phyloP scores from a whole-genome alignment of 306 rosid species.

The Gastrolobium bilobum region DNA sequence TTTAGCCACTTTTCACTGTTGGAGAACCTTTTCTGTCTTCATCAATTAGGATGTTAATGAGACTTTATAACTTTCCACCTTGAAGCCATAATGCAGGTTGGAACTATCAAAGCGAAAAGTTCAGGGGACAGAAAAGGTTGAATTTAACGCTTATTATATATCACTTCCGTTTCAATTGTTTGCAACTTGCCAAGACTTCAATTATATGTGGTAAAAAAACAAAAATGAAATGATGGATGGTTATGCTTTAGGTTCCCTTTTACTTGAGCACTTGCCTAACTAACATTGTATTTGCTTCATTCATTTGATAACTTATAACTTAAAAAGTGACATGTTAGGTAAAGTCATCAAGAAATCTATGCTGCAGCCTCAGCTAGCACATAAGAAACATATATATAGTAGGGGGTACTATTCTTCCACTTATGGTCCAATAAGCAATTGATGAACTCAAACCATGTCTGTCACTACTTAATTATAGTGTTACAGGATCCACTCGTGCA shows the following conservation, averaged over 20 bases:
- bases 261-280: slow-evolving; percentile 51
- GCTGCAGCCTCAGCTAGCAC: neutral
- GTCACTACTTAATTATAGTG: slow-evolving; percentile 41
- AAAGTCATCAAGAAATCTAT: slow-evolving; percentile 30
- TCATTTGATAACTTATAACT: slow-evolving; percentile 20
- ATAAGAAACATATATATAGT: slow-evolving; percentile 8
- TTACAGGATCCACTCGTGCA: slow-evolving; percentile 39
- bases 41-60: neutral
- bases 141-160: slow-evolving; percentile 23
- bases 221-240: slow-evolving; percentile 57
- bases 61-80: slow-evolving; percentile 18
- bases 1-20: slow-evolving; percentile 39
- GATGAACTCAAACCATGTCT: slow-evolving; percentile 36
- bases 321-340: slow-evolving; percentile 38
- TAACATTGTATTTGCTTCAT: slow-evolving; percentile 34
- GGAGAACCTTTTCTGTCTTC: neutral
- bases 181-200: slow-evolving; percentile 53
- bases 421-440: slow-evolving; percentile 33
- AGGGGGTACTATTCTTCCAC: neutral
- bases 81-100: slow-evolving; percentile 5
- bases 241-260: slow-evolving; percentile 55
- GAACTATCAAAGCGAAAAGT: slow-evolving; percentile 5
- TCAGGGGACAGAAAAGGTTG: slow-evolving; percentile 19
- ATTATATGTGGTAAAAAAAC: slow-evolving; percentile 58
- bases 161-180: slow-evolving; percentile 40